Conservation (phyloP, 2,329 filamentous ascomycete genomes). For the Calonectria honghensis region DNA sequence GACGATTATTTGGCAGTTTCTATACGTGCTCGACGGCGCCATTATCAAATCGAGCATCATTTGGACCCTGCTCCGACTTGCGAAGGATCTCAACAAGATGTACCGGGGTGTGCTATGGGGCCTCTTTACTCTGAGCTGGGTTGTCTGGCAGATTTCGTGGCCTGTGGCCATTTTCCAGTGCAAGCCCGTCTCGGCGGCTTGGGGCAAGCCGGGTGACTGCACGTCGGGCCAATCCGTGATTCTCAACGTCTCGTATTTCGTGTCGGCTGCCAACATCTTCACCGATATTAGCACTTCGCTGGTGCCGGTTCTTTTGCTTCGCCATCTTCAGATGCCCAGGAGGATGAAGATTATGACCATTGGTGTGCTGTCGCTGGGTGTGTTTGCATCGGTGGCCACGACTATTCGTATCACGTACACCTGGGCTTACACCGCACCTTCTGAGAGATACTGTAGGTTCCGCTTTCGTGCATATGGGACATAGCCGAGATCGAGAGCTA, state of each 20-base stretch:
- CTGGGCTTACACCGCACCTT: slow-evolving; percentile 41
- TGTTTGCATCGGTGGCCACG: slow-evolving; percentile 46
- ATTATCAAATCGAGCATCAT: slow-evolving; percentile 47
- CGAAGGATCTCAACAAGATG: slow-evolving; percentile 40
- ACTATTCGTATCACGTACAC: slow-evolving; percentile 46
- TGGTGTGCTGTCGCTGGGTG: slow-evolving; percentile 41
- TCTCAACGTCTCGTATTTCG: slow-evolving; percentile 43
- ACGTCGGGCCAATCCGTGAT: slow-evolving; percentile 43
- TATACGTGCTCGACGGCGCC: slow-evolving; percentile 43
- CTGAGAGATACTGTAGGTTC: slow-evolving; percentile 35
- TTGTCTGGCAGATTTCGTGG: slow-evolving; percentile 47
- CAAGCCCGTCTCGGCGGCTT: slow-evolving; percentile 46
- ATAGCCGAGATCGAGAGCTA: background rate
- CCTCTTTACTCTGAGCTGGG: slow-evolving; percentile 42
- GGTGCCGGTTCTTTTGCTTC: slow-evolving; percentile 40
- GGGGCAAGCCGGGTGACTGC: slow-evolving; percentile 45
- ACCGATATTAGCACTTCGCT: slow-evolving; percentile 41
- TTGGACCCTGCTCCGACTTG: slow-evolving; percentile 44
- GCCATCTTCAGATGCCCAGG: slow-evolving; percentile 44
- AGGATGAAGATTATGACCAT: slow-evolving; percentile 44
- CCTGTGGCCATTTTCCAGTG: slow-evolving; percentile 50
- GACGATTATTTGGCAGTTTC: slow-evolving; percentile 47
- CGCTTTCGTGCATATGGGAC: background rate
- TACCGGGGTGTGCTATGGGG: slow-evolving; percentile 33
- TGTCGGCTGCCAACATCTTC: slow-evolving; percentile 46